phyloP scores from a whole-genome alignment of 352 stramenopile genomes.

The Globisporangium orthogonon region DNA sequence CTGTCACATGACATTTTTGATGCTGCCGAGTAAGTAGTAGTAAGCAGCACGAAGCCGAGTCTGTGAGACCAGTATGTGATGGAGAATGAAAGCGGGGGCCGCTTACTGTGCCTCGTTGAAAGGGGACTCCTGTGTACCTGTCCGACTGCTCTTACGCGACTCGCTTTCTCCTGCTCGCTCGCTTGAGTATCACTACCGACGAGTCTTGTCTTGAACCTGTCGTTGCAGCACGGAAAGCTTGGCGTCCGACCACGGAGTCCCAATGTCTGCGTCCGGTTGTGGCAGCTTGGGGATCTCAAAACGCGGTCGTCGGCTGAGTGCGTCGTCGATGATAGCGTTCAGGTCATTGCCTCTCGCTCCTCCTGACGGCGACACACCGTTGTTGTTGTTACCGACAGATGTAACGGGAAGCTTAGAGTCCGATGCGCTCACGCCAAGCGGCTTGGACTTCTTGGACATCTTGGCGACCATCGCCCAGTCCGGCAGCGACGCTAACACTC shows the following conservation, averaged over 20 bases:
- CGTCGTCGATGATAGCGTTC: conserved; percentile 20
- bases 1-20: conserved; percentile 45
- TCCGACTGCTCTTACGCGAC: background rate
- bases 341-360: background rate
- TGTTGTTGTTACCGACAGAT: conserved; percentile 17
- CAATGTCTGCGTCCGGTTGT: conserved; percentile 46
- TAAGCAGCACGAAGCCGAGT: too few relatives aligned
- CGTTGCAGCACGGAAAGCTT: conserved; percentile 49
- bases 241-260: conserved; percentile 67
- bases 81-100: too few relatives aligned
- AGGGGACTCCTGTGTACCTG: background rate
- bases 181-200: background rate
- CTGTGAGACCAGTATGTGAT: too few relatives aligned
- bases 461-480: conserved; percentile 35
- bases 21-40: background rate
- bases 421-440: conserved; percentile 43
- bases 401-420: conserved; percentile 30
- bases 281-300: conserved; percentile 80
- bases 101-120: background rate
- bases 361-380: conserved; percentile 9
- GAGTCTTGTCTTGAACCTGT: conserved; percentile 23
- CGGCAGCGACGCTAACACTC: conserved; percentile 29
- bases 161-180: background rate
- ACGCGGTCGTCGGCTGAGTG: conserved; percentile 18
- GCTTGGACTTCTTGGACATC: conserved; percentile 25